These are phyloP conservation scores for Marasmius sp. DNA, from an alignment of 1,284 basidiomycete species.

Conservation along the genomic window DNA sequence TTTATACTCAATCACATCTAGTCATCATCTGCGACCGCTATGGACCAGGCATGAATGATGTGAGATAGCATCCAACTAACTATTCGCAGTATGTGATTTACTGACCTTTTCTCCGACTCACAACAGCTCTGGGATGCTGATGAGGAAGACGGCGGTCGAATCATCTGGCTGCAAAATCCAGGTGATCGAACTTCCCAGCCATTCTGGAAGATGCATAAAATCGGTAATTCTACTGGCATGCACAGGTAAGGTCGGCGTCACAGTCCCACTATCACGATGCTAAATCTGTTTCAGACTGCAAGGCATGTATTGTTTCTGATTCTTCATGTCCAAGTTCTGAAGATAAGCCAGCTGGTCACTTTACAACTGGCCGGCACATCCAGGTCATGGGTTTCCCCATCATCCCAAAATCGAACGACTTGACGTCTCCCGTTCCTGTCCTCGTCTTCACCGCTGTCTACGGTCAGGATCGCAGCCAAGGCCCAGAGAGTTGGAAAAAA, in stretches of 20 bases:
- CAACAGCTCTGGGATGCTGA: conserved; percentile 17
- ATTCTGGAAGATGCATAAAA: conserved; percentile 21
- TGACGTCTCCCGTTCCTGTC: conserved; percentile 24
- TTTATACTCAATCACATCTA: conserved; percentile 6
- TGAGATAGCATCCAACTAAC: conserved; percentile 1
- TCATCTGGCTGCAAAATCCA: conserved; percentile 27
- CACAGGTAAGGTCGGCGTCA: conserved; percentile 13
- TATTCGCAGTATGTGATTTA: conserved; percentile 2
- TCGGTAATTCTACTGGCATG: conserved; percentile 26
- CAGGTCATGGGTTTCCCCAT: conserved; percentile 28
- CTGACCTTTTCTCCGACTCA: neutral
- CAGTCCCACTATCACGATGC: neutral
- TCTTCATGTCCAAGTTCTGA: neutral
- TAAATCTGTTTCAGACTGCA: neutral
- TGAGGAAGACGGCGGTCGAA: conserved; percentile 21
- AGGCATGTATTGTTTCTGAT: too few relatives aligned
- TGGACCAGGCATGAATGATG: conserved; percentile 27
- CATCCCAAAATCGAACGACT: conserved; percentile 20
- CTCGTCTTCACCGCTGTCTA: conserved; percentile 24
- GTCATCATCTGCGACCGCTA: conserved; percentile 30
- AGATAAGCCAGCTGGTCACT: conserved; percentile 11
- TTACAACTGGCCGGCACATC: conserved; percentile 17
- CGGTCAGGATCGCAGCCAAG: conserved; percentile 13
- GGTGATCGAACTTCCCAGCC: conserved; percentile 13
- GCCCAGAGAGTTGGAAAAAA: conserved; percentile 13